Evolutionary conservation across 805 yeast genomes (phyloP), one percentile per base, ranked within the genome.

Genomic region (Saturnispora serradocipensis): DNA sequence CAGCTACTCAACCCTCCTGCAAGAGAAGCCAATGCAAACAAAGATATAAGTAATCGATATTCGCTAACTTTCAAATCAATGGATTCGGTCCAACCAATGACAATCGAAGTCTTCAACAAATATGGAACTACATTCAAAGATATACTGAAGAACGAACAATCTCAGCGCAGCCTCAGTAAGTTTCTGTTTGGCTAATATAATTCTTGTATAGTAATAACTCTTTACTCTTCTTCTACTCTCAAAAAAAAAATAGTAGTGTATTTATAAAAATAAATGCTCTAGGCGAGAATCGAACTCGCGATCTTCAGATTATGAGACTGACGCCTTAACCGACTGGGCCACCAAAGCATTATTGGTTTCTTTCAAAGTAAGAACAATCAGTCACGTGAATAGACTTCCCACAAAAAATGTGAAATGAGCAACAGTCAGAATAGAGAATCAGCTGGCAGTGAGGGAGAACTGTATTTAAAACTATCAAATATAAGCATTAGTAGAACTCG

Each of bases 241-340:
- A 25, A 25, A 7, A 25, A 25, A 28, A 27, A 40, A 18, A 16
- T 28, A 32, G 22, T 30, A 22, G 3, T 22, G 1, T 22, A 22
- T 22, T 3, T 22, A n/a, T n/a, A n/a, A n/a, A n/a, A n/a, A n/a
- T n/a, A n/a, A 15, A 16, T 65, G 69, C 69, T 66, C 67, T 65
- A 56, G 69, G 69, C 68, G 70, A 66, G 70, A 64, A 55, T 66
- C 68, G 70, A 66, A 66, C 70, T 63, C 69, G 68, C 69, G 70
- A 65, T 65, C 69, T 66, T 66, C 68, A 64, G 68, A 65, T 65
- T 66, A 66, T 66, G 68, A 66, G 70, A 66, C 69, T 66, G 64
- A 66, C 69, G 69, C 69, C 67, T 64, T 65, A 66, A 63, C 68
- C 69, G 61, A 60, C 69, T 66, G 69, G 68, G 69, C 69, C 69